phyloP scores from a whole-genome alignment of 371 early-diverging fungal species.

The Rhizopus stolonifer region DNA sequence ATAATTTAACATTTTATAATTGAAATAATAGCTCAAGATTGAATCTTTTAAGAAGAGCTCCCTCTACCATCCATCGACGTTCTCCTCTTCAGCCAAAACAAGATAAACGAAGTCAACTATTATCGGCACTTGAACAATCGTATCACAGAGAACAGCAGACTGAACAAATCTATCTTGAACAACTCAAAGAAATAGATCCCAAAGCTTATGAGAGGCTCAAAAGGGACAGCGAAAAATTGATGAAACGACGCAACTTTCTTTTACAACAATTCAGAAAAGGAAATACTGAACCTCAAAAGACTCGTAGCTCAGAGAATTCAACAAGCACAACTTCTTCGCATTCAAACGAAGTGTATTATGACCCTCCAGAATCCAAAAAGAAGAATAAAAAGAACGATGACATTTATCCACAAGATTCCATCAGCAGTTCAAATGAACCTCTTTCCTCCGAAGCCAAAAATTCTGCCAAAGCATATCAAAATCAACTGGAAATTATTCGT shows the following conservation, averaged over 20 bases:
- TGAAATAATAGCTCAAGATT: not conserved
- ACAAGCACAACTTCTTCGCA: slow-evolving; percentile 13
- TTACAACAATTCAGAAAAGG: not conserved
- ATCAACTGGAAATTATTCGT: too few species aligned
- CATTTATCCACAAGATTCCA: not conserved
- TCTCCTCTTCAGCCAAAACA: not conserved
- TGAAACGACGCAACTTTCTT: not conserved
- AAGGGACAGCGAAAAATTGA: not conserved
- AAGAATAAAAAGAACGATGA: not conserved
- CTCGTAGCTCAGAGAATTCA: not conserved
- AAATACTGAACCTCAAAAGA: not conserved
- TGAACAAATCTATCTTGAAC: not conserved
- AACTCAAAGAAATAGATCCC: slow-evolving; percentile 1
- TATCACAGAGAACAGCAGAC: not conserved
- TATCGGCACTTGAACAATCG: slow-evolving; percentile 1
- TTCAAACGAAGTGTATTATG: slow-evolving; percentile 12
- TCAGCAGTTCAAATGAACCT: not conserved
- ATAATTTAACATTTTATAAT: too few species aligned
- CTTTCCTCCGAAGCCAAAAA: too few species aligned
- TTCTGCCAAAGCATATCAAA: too few species aligned
- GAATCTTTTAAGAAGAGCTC: not conserved
- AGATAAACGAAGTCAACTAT: slow-evolving; percentile 1
- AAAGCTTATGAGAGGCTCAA: not conserved
- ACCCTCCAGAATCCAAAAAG: slow-evolving; percentile 1
- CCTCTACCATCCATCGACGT: not conserved